Evolutionary conservation across 2,329 filamentous ascomycete genomes (phyloP).

Genomic region (Pyrenochaeta sp.): DNA sequence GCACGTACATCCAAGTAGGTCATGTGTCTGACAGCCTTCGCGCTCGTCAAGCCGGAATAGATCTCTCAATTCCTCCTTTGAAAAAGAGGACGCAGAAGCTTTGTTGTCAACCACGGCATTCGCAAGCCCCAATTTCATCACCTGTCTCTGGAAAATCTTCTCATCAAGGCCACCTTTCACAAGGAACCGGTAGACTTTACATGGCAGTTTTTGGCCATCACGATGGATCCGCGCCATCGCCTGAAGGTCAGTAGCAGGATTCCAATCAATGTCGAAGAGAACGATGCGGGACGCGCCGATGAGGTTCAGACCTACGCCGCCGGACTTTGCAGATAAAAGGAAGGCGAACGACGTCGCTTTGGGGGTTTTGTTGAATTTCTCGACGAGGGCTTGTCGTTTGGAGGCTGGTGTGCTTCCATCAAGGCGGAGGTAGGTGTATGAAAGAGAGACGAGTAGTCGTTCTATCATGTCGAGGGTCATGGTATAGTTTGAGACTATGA

Average conservation of each 20-base stretch:
- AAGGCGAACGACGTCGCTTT: constrained; percentile 71
- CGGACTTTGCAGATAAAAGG: constrained; percentile 75
- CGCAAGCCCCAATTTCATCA: constrained; percentile 74
- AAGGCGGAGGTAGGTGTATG: constrained; percentile 70
- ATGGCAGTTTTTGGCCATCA: constrained; percentile 73
- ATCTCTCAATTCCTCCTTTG: constrained; percentile 70
- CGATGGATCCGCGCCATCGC: constrained; percentile 79
- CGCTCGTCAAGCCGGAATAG: constrained; percentile 72
- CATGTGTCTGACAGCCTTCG: constrained; percentile 71
- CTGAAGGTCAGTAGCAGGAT: constrained; percentile 76
- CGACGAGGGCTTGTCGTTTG: constrained; percentile 73
- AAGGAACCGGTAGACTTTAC: constrained; percentile 74
- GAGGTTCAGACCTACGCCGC: constrained; percentile 74
- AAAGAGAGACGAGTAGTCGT: constrained; percentile 66
- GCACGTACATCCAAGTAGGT: constrained; percentile 70
- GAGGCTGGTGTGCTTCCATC: constrained; percentile 71
- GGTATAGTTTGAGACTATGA: constrained; percentile 80
- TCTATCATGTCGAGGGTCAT: constrained; percentile 74
- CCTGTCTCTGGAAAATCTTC: constrained; percentile 77
- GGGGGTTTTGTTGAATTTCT: constrained; percentile 71
- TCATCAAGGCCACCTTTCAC: constrained; percentile 75
- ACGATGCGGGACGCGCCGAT: constrained; percentile 75
- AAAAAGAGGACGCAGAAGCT: constrained; percentile 67
- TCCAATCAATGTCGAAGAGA: constrained; percentile 80
- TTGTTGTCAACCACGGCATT: constrained; percentile 77